phyloP scores from a whole-genome alignment of 441 rosid species.

The Populus tomentosa region DNA sequence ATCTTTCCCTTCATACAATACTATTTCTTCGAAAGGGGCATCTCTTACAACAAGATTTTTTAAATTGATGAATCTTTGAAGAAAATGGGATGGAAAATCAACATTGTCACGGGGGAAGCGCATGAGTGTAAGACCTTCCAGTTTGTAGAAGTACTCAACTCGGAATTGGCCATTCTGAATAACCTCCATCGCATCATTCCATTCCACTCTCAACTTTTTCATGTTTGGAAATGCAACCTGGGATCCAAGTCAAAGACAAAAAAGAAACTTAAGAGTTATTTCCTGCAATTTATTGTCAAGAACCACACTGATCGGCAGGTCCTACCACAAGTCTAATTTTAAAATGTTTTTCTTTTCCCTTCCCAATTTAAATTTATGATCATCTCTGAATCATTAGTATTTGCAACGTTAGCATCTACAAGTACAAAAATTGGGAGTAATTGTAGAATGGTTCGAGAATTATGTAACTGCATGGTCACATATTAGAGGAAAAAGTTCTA shows the following conservation, averaged over 20 bases:
- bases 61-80: not conserved
- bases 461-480: not conserved
- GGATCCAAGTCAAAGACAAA: not conserved
- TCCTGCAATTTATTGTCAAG: not conserved
- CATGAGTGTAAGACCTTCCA: not conserved
- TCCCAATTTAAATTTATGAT: no score
- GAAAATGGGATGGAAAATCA: not conserved
- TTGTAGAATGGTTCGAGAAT: no score
- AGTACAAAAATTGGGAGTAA: no score
- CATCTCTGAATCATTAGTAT: no score
- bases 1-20: not conserved
- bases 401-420: no score
- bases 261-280: not conserved
- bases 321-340: not conserved
- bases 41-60: not conserved
- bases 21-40: not conserved
- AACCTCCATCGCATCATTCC: not conserved
- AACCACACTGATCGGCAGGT: not conserved
- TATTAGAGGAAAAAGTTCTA: not conserved
- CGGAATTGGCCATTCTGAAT: not conserved
- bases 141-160: not conserved
- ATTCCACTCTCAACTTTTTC: slow-evolving; percentile 10
- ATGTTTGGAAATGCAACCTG: slow-evolving; percentile 12
- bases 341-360: no score
- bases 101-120: not conserved